Evolutionary conservation across 345 rosid genomes (phyloP).

Genomic region (Eucalyptus microcorys): DNA sequence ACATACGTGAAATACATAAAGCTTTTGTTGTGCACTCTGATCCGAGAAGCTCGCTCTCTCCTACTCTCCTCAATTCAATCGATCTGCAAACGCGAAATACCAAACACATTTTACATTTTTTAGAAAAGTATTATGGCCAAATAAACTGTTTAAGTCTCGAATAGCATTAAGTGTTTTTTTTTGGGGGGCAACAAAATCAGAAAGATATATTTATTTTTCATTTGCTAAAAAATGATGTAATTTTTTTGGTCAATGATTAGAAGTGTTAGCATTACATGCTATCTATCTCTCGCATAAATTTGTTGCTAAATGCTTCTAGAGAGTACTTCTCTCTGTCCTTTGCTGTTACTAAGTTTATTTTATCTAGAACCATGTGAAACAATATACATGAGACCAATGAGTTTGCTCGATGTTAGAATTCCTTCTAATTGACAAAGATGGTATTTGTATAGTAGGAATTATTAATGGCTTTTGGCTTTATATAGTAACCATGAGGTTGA

Average conservation of each 20-base stretch:
- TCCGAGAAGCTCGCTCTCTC: not conserved
- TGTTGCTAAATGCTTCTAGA: not conserved
- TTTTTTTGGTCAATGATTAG: not conserved
- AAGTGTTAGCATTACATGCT: not conserved
- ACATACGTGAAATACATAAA: not conserved
- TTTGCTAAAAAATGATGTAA: not conserved
- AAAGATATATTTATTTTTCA: not conserved
- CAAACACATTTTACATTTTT: not conserved
- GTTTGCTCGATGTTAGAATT: not conserved
- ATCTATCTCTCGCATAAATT: not conserved
- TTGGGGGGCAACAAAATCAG: not conserved
- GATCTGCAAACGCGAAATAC: rapidly evolving
- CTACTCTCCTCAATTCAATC: not conserved
- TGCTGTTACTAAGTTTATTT: not conserved
- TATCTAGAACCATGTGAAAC: not conserved
- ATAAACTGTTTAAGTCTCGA: not conserved
- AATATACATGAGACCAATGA: not conserved
- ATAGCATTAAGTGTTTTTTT: not conserved
- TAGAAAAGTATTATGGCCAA: not conserved
- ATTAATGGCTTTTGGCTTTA: not conserved
- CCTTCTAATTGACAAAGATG: not conserved
- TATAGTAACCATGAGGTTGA: not conserved
- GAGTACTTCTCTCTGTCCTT: not conserved
- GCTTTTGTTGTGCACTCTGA: not conserved
- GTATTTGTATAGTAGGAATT: not conserved